These are phyloP conservation scores for Quercus phellos DNA, from an alignment of 331 rosid genomes.

Conservation along the genomic window DNA sequence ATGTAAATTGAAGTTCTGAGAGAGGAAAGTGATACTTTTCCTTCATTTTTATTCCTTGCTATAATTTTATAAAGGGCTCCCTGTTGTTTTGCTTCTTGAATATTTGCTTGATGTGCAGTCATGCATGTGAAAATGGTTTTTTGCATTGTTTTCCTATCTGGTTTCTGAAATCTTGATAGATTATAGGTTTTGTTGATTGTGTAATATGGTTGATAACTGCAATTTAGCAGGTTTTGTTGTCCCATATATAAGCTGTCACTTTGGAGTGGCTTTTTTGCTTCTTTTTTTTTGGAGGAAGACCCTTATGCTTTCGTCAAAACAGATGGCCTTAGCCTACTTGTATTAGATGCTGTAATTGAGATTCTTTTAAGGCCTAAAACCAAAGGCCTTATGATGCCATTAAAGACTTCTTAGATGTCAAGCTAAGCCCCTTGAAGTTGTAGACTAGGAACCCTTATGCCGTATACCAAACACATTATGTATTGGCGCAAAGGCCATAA, in stretches of 20 bases:
- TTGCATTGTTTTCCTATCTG: too few species aligned
- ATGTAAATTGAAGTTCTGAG: conserved; percentile 81
- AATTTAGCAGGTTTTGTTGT: background rate
- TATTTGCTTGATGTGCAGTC: background rate
- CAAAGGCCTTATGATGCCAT: background rate
- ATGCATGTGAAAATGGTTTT: background rate
- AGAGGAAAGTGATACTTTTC: conserved; percentile 44
- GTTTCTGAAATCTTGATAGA: background rate
- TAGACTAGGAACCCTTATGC: background rate
- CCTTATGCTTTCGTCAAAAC: background rate
- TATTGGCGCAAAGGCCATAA: too few species aligned
- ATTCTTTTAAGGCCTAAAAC: background rate
- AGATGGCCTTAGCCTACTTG: background rate
- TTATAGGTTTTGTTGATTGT: background rate
- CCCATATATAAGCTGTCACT: background rate
- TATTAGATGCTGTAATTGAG: background rate
- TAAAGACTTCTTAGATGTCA: background rate
- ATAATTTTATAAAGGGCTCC: background rate
- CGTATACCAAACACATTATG: too few species aligned
- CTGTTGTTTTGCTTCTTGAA: background rate
- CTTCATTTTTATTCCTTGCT: background rate
- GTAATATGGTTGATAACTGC: background rate
- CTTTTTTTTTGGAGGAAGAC: too few species aligned
- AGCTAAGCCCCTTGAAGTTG: background rate
- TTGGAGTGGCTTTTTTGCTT: background rate